Percentiles rank a stretch among this genome's conserved stretches.
Evolutionary conservation across 2,329 filamentous ascomycete genomes (phyloP).

Genomic region (Colletotrichum eremochloae): DNA sequence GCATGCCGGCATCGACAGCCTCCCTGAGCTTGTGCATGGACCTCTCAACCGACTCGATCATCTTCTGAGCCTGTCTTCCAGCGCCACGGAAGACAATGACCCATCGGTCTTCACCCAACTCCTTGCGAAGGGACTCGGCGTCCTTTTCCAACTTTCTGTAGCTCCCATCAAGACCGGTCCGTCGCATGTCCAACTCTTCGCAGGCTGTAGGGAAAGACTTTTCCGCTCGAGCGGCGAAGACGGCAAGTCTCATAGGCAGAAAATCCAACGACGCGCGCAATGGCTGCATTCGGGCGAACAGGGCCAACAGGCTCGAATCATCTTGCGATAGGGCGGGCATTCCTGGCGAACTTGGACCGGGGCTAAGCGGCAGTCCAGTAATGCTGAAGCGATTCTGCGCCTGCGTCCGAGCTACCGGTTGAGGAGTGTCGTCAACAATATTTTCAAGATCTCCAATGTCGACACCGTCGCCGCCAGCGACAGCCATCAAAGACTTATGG

Average conservation of each 20-base stretch:
- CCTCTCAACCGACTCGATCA: constrained; percentile 94
- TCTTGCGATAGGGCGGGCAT: constrained; percentile 75
- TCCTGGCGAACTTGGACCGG: constrained; percentile 66
- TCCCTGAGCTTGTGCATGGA: constrained; percentile 87
- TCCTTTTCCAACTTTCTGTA: constrained; percentile 92
- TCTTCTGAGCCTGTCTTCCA: constrained; percentile 91
- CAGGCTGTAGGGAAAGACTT: constrained; percentile 89
- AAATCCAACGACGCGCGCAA: constrained; percentile 94
- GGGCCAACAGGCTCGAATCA: constrained; percentile 86
- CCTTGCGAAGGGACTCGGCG: constrained; percentile 88
- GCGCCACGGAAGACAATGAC: constrained; percentile 95
- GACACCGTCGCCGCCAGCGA: constrained; percentile 70
- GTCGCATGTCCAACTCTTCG: constrained; percentile 84
- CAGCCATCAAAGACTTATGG: constrained; percentile 80
- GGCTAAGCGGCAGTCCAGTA: constrained; percentile 72
- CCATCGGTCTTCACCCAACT: constrained; percentile 96
- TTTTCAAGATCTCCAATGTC: constrained; percentile 93
- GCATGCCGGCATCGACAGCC: constrained; percentile 79
- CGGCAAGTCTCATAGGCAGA: constrained; percentile 91
- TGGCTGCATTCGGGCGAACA: constrained; percentile 97
- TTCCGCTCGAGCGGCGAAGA: constrained; percentile 84
- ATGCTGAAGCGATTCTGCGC: constrained; percentile 77
- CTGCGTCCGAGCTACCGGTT: constrained; percentile 63
- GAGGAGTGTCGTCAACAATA: constrained; percentile 89
- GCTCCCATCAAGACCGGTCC: constrained; percentile 80